Evolutionary conservation across 2,329 filamentous ascomycete species (phyloP), one percentile per base, ranked within the genome.

Genomic region (Pyrenophora graminea): DNA sequence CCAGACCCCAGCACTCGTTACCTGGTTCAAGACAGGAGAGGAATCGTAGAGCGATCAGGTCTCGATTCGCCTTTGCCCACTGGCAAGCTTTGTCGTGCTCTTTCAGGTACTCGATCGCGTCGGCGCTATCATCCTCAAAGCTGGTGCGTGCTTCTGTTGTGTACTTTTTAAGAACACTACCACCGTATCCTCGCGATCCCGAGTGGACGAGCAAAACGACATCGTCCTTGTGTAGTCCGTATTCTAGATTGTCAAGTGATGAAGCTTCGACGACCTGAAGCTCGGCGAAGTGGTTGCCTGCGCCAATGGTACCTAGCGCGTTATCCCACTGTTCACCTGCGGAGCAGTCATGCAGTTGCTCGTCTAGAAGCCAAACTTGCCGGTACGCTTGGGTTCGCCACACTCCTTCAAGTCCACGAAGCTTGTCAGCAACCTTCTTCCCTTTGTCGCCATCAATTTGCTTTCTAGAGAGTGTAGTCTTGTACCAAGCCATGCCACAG

Each of bases 401-500:
- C 18, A 59, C 49, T 12, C 72, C 72, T 48, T 76, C 73, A 4
- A 75, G 43, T 2, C 71, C 69, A 7, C 68, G 58, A 31, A 75
- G 47, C 49, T 61, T 70, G 48, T 73, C 71, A 1, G 71, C 69
- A 12, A 75, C 62, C 39, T 64, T 74, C 40, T 59, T 63, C 2
- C 67, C 69, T 31, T 66, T 69, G 39, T 70, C 63, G 5, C 69
- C 65, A 25, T 72, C 69, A 4, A 74, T 63, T 30, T 71, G 66
- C n/a, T 44, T 55, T 30, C 64, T 37, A 13, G 63, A 53, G 4
- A 74, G 56, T 5, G 45, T 61, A 10, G 72, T 72, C 51, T 62
- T 66, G 47, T 72, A 74, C 69, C 70, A 74, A 6, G 70, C 63
- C 71, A 75, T 76, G 0, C 72, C 73, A 48, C 72, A 75, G 0